Conservation (phyloP, 805 yeast genomes). For the Myxozyma lipomycoides region DNA sequence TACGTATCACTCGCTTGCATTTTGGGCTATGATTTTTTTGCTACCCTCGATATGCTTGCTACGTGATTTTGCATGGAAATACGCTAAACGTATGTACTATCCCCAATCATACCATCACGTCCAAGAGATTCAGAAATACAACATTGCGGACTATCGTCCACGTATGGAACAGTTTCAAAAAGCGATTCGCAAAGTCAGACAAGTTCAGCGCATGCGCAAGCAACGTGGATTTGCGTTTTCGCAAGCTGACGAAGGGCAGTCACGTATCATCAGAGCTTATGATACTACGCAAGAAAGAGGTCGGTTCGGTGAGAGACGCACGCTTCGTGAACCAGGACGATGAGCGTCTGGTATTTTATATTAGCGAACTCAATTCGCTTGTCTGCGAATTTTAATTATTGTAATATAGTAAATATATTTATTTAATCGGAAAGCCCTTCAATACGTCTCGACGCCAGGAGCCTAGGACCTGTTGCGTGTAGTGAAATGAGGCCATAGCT, state of each 20-base stretch:
- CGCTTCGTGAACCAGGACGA: too few species aligned
- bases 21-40: slow-evolving; percentile 78
- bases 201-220: slow-evolving; percentile 95
- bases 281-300: slow-evolving; percentile 88
- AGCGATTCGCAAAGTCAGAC: slow-evolving; percentile 95
- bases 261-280: slow-evolving; percentile 83
- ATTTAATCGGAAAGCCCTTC: too few species aligned
- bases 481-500: too few species aligned
- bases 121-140: slow-evolving; percentile 93
- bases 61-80: slow-evolving; percentile 92
- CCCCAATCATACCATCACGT: slow-evolving; percentile 94
- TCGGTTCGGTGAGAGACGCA: slow-evolving; percentile 56
- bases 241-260: slow-evolving; percentile 93
- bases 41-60: slow-evolving; percentile 73
- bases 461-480: too few species aligned
- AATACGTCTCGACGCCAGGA: too few species aligned
- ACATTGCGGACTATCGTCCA: slow-evolving; percentile 91
- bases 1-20: slow-evolving; percentile 69
- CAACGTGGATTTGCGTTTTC: slow-evolving; percentile 99
- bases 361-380: too few species aligned
- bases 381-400: too few species aligned
- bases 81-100: slow-evolving; percentile 81
- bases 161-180: slow-evolving; percentile 94
- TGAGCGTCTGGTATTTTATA: too few species aligned
- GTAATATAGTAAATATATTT: too few species aligned